A percentile compares a stretch with the other conserved stretches of the same genome.
Conservation (phyloP, 2,329 filamentous ascomycete genomes). For the Aspergillus sp. region DNA sequence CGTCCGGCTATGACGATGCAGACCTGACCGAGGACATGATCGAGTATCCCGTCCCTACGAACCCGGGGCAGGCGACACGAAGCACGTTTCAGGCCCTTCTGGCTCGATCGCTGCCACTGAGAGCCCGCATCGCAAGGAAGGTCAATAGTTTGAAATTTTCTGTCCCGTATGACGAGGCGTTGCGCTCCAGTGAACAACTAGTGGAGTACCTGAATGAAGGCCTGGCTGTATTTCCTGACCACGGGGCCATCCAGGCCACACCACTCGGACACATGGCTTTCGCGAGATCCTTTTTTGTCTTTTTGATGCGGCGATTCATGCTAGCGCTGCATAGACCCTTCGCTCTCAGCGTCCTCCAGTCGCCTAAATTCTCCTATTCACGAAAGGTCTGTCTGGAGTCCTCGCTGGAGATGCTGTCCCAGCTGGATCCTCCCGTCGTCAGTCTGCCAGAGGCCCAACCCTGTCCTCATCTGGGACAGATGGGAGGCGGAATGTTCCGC, state of each 20-base stretch:
- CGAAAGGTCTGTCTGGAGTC: slow-evolving; percentile 36
- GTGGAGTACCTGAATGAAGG: slow-evolving; percentile 20
- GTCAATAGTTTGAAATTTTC: slow-evolving; percentile 30
- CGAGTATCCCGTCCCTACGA: slow-evolving; percentile 18
- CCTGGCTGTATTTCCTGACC: slow-evolving; percentile 22
- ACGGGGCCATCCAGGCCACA: slow-evolving; percentile 3
- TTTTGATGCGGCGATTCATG: slow-evolving; percentile 54
- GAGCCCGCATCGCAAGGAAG: slow-evolving; percentile 28
- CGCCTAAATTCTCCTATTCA: slow-evolving; percentile 37
- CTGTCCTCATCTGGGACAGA: slow-evolving; percentile 28
- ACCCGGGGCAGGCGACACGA: slow-evolving; percentile 17
- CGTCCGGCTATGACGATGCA: slow-evolving; percentile 38
- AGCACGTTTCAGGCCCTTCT: slow-evolving; percentile 30
- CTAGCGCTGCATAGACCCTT: slow-evolving; percentile 52
- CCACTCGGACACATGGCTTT: slow-evolving; percentile 21
- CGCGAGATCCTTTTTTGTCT: slow-evolving; percentile 44
- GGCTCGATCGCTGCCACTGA: slow-evolving; percentile 25
- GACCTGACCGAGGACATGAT: slow-evolving; percentile 29
- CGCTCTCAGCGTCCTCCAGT: slow-evolving; percentile 29
- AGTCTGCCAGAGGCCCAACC: slow-evolving; percentile 15
- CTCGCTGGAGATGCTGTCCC: slow-evolving; percentile 33
- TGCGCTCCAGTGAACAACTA: slow-evolving; percentile 29
- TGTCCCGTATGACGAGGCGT: slow-evolving; percentile 31
- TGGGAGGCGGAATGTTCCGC: slow-evolving; percentile 35
- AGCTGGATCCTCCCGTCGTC: slow-evolving; percentile 21